Base-by-base conservation (phyloP, 2,329 filamentous ascomycete species). In the Ophiostoma sp. region DNA sequence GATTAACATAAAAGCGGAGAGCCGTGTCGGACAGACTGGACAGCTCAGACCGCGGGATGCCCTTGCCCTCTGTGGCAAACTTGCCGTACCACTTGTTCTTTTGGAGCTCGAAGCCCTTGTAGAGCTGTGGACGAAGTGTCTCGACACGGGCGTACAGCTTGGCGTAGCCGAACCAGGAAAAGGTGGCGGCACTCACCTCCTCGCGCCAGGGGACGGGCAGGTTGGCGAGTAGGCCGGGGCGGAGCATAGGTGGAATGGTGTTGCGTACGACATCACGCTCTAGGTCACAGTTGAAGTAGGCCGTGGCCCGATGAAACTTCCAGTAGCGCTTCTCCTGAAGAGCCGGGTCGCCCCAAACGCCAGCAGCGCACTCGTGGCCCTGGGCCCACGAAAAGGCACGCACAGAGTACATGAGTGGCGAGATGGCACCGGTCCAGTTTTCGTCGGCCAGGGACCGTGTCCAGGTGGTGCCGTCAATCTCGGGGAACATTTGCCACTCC, bases 31-130 rank as follows among this genome's bases (percentile, higher is more conserved):
- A 61, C 31, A 36, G 17, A 3, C n/a, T 6, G 15, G 25, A 12
- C 12, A 61, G 57, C 15, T 61, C 12, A 4, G 25, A 5, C 28
- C 57, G 57, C 15, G 57, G 57, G 2, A 61, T 2, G 28, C 57
- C 57, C 57, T 61, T 61, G 28, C 57, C 57, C 3, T 61, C 57
- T 3, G 57, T 61, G 15, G 57, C 57, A 61, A 61, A 61, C 31
- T 61, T 61, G 57, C 57, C 57, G 28, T 61, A 61, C 57, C 57
- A 61, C 31, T 61, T 61, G 57, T 61, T 61, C 28, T 61, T 61
- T 4, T 61, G 57, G 3, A 61, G 57, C 15, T 61, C 57, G 17
- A 61, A 61, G 25, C 57, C 57, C 57, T 61, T 61, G 57, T 61
- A 61, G 12, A 61, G 28, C 57, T 61, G 57, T 6, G 57, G 57